phyloP scores from a whole-genome alignment of 2,329 filamentous ascomycete genomes.

The Xylariaceae sp. region DNA sequence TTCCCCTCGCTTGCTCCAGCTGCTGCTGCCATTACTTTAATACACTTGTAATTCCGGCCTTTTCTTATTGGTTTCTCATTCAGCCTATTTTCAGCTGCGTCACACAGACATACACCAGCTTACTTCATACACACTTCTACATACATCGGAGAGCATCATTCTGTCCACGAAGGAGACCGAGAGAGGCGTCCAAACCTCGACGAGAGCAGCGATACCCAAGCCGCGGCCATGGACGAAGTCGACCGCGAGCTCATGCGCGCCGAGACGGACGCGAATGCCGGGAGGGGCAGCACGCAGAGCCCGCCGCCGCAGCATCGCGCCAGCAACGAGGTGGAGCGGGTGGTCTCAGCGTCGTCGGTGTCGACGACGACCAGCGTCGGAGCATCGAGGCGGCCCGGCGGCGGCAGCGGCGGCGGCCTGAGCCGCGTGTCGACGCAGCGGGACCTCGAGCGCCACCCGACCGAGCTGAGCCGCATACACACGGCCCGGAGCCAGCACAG shows the following conservation, averaged over 20 bases:
- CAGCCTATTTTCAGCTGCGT: too few relatives aligned
- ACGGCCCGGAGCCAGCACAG: constrained; percentile 65
- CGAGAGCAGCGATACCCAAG: too few relatives aligned
- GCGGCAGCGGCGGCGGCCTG: too few relatives aligned
- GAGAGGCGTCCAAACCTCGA: too few relatives aligned
- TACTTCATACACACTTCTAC: too few relatives aligned
- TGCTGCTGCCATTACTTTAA: too few relatives aligned
- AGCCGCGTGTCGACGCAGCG: constrained; percentile 55
- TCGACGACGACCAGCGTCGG: constrained; percentile 38
- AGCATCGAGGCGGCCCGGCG: constrained; percentile 29
- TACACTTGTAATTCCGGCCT: too few relatives aligned
- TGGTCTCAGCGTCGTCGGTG: constrained; percentile 44
- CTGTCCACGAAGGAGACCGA: too few relatives aligned
- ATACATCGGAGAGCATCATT: too few relatives aligned
- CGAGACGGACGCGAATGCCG: constrained; percentile 30
- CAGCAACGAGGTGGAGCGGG: constrained; percentile 52
- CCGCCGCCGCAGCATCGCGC: constrained; percentile 24
- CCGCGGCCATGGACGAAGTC: constrained; percentile 40
- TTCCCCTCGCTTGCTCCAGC: too few relatives aligned
- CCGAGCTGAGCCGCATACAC: constrained; percentile 62
- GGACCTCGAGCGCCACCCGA: constrained; percentile 63
- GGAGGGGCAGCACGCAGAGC: constrained; percentile 2
- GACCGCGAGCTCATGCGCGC: constrained; percentile 46
- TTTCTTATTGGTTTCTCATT: too few relatives aligned
- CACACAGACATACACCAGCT: too few relatives aligned